These are phyloP conservation scores for Wallemia ichthyophaga DNA, from an alignment of 1,284 basidiomycete genomes.

Conservation along the genomic window DNA sequence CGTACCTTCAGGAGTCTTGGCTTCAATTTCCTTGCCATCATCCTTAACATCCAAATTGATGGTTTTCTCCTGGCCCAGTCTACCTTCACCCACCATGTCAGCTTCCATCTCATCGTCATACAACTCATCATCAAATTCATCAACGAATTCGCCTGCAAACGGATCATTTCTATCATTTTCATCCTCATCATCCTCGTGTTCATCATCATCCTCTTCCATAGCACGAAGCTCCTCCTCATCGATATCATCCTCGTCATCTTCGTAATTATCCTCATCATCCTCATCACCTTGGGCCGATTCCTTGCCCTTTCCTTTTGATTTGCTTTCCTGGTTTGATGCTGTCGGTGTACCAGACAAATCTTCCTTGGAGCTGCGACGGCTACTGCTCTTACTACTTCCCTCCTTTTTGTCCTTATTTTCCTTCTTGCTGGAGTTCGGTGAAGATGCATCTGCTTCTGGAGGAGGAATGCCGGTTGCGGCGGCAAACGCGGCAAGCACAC, in stretches of 20 bases:
- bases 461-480: conserved; percentile 21
- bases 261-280: neutral
- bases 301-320: conserved; percentile 5
- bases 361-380: conserved; percentile 10
- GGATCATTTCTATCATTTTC: conserved; percentile 36
- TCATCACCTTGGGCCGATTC: conserved; percentile 5
- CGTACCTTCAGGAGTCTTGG: conserved; percentile 84
- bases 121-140: conserved; percentile 43
- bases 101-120: conserved; percentile 31
- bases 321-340: conserved; percentile 5
- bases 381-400: neutral
- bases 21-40: conserved; percentile 73
- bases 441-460: conserved; percentile 13
- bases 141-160: conserved; percentile 26
- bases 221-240: conserved; percentile 1
- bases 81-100: conserved; percentile 17
- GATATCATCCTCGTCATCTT: neutral
- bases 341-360: conserved; percentile 1
- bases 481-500: conserved; percentile 68
- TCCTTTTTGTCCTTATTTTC: neutral
- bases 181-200: conserved; percentile 21
- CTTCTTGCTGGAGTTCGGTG: conserved; percentile 11
- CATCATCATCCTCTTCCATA: conserved; percentile 8
- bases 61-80: conserved; percentile 31
- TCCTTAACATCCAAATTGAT: conserved; percentile 38